Evolutionary conservation across 139 green algal genomes (phyloP).

Genomic region (Chlamydomonas sp.): DNA sequence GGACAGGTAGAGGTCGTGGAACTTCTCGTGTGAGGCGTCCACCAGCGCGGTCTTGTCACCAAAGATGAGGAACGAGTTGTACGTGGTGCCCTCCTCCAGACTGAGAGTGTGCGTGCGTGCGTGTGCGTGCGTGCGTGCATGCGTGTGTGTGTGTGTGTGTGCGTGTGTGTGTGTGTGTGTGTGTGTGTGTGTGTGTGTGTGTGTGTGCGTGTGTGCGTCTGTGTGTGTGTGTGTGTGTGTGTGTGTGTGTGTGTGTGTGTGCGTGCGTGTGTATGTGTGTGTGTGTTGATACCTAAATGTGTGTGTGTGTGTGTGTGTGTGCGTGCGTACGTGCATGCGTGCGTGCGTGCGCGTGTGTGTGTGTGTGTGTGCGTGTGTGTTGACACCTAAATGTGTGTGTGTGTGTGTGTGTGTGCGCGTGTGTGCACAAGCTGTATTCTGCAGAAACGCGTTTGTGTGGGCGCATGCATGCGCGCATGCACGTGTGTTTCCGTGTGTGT

Average conservation of each 20-base stretch:
- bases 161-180: conserved; percentile 1
- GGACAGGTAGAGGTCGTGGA: conserved; percentile 76
- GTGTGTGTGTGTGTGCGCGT: background rate
- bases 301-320: background rate
- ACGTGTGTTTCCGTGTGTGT: background rate
- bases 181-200: too few species aligned
- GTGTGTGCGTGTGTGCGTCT: background rate
- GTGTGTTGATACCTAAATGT: too few species aligned
- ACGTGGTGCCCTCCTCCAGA: conserved; percentile 85
- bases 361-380: too few species aligned
- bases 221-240: background rate
- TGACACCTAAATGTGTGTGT: too few species aligned
- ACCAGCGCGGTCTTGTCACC: conserved; percentile 84
- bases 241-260: background rate
- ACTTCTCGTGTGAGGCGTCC: conserved; percentile 94
- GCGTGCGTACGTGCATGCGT: background rate
- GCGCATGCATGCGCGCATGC: background rate
- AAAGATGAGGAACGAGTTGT: conserved; percentile 94
- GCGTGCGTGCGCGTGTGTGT: too few species aligned
- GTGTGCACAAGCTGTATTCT: background rate
- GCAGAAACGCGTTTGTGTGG: too few species aligned
- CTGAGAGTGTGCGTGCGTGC: conserved; percentile 24
- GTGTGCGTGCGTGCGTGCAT: background rate
- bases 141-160: conserved; percentile 2
- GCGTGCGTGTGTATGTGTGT: background rate